Conservation (phyloP, 805 yeast genomes). For the Wickerhamiella brachini region DNA sequence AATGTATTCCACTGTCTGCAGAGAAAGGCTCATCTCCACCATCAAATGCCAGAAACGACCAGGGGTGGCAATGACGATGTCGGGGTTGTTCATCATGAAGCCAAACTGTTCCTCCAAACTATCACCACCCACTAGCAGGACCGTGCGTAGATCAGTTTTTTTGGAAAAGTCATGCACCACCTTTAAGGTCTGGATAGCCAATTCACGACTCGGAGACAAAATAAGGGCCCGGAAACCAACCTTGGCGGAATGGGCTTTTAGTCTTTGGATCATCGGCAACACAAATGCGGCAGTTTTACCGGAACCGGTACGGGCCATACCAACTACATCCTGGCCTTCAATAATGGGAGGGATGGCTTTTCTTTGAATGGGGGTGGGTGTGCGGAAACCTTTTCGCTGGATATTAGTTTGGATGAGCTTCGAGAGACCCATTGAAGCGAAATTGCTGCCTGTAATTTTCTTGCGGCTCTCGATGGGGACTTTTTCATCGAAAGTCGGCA, state of each 20-base stretch:
- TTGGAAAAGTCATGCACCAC: constrained; percentile 78
- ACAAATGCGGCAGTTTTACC: constrained; percentile 98
- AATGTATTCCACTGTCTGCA: constrained; percentile 72
- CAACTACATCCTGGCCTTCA: constrained; percentile 86
- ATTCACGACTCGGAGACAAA: constrained; percentile 88
- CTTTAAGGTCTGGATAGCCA: constrained; percentile 83
- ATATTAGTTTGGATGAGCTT: constrained; percentile 57
- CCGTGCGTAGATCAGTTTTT: constrained; percentile 71
- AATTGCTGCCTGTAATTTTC: constrained; percentile 43
- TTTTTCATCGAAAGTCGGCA: constrained; percentile 16
- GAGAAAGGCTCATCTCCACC: constrained; percentile 84
- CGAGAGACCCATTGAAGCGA: constrained; percentile 81
- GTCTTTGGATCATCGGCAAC: constrained; percentile 74
- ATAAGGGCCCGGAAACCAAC: constrained; percentile 83
- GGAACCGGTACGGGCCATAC: constrained; percentile 99
- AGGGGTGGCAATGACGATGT: constrained; percentile 90
- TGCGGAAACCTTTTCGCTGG: constrained; percentile 72
- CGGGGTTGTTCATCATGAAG: constrained; percentile 88
- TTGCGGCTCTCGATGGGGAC: constrained; percentile 8
- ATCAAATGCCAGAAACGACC: constrained; percentile 93
- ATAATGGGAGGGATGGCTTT: constrained; percentile 85
- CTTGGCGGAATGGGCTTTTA: constrained; percentile 71
- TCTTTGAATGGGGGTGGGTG: constrained; percentile 96
- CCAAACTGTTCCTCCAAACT: constrained; percentile 93
- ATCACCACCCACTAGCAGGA: constrained; percentile 91